A percentile compares a stretch with the other conserved stretches of the same genome.
phyloP scores from a whole-genome alignment of 768 basidiomycete genomes.

The Rhizopogon sp. region DNA sequence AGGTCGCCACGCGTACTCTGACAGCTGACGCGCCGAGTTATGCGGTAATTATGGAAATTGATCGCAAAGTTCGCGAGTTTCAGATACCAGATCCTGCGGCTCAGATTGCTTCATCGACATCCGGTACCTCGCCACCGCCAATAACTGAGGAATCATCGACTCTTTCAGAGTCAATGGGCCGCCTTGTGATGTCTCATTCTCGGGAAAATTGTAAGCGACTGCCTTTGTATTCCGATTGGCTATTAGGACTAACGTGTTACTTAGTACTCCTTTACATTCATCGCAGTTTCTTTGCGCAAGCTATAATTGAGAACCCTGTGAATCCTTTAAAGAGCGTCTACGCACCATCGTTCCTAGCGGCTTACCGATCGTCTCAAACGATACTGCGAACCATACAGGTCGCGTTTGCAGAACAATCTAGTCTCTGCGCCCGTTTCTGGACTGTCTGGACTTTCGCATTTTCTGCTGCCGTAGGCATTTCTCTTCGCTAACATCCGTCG shows the following conservation, averaged over 20 bases:
- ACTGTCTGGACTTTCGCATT: conserved; percentile 58
- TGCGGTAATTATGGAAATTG: conserved; percentile 60
- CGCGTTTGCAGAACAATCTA: conserved; percentile 43
- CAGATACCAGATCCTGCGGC: conserved; percentile 45
- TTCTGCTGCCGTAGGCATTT: conserved; percentile 41
- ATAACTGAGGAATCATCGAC: conserved; percentile 9
- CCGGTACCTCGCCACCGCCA: conserved; percentile 8
- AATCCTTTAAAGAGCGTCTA: conserved; percentile 66
- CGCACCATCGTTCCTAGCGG: conserved; percentile 59
- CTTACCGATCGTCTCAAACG: conserved; percentile 52
- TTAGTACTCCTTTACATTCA: conserved; percentile 60
- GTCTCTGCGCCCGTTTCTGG: conserved; percentile 53
- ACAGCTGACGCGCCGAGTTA: conserved; percentile 63
- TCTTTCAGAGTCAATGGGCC: conserved; percentile 31
- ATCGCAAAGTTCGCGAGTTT: conserved; percentile 64
- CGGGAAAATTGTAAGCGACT: conserved; percentile 31
- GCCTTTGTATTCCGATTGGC: not conserved
- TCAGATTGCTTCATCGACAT: conserved; percentile 31
- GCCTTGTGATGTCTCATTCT: conserved; percentile 31
- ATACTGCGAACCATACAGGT: conserved; percentile 48
- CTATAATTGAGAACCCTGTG: conserved; percentile 59
- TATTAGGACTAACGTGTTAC: not conserved
- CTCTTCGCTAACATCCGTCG: not conserved
- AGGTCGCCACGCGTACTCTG: conserved; percentile 56
- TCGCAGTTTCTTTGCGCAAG: conserved; percentile 66